A percentile compares a stretch with the other conserved stretches of the same genome.
Evolutionary conservation across 2,329 filamentous ascomycete genomes (phyloP).

Genomic region (Sarocladium oryzae): DNA sequence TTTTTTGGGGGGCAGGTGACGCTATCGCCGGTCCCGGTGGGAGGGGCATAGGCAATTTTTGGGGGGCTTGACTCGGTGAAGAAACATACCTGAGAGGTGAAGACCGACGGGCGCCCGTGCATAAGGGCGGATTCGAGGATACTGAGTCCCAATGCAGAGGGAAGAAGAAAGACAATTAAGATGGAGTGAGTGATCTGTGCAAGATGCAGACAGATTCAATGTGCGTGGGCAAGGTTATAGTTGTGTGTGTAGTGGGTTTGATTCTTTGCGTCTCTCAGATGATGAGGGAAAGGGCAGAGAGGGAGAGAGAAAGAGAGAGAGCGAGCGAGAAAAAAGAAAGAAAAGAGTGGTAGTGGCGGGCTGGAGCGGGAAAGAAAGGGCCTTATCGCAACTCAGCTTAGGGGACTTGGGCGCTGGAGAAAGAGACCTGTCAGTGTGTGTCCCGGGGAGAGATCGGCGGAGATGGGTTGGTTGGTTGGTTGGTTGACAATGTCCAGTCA

Average conservation of each 20-base stretch:
- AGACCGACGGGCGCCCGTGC: constrained; percentile 77
- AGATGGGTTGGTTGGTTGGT: background rate
- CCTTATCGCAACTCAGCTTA: no score
- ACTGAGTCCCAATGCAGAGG: constrained; percentile 26
- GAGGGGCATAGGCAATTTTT: constrained; percentile 3
- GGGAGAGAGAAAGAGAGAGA: constrained; percentile 11
- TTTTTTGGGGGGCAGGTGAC: background rate
- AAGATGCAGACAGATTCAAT: constrained; percentile 12
- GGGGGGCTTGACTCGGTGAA: background rate
- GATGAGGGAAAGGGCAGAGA: constrained; percentile 10
- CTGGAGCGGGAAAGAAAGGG: background rate
- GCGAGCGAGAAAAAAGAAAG: constrained; percentile 11
- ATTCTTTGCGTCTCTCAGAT: constrained; percentile 7
- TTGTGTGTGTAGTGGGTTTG: no score
- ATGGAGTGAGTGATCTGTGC: constrained; percentile 9
- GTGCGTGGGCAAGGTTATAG: no score
- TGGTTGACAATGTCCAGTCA: constrained; percentile 1
- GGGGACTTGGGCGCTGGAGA: no score
- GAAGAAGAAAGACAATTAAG: constrained; percentile 14
- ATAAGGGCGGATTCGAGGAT: constrained; percentile 60
- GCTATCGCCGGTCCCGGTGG: constrained; percentile 10
- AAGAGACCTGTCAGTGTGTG: no score
- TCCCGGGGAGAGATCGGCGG: constrained; percentile 6
- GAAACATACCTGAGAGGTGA: constrained; percentile 72
- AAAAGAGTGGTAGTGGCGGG: constrained; percentile 11